A percentile compares a stretch with the other conserved stretches of the same genome.
Evolutionary conservation across 192 early-diverging fungal genomes (phyloP).

Genomic region (Pilobolus umbonatus): DNA sequence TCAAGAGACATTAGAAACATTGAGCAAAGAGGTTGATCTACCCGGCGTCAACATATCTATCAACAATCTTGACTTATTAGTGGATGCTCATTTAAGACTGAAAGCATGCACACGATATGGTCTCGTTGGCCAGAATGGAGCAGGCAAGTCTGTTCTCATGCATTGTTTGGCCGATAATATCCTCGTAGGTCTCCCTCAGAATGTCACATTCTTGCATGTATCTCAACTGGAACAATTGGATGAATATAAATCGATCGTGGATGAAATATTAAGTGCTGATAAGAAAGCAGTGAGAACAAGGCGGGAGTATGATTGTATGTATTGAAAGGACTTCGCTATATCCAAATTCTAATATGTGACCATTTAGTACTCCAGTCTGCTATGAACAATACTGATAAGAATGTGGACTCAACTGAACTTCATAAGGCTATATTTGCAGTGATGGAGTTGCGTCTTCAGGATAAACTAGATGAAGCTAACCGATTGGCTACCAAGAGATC

Average conservation of each 20-base stretch:
- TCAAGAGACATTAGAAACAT: conserved; percentile 69
- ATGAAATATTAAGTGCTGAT: conserved; percentile 63
- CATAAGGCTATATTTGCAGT: conserved; percentile 38
- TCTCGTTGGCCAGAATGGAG: conserved; percentile 73
- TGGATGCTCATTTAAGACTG: conserved; percentile 71
- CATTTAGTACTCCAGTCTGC: conserved; percentile 7
- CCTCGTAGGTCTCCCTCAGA: conserved; percentile 78
- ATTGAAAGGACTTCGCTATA: neutral
- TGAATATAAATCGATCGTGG: conserved; percentile 49
- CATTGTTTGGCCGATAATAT: conserved; percentile 54
- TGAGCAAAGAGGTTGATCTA: conserved; percentile 77
- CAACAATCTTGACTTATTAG: conserved; percentile 62
- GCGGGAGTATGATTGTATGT: conserved; percentile 26
- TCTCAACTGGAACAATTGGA: conserved; percentile 68
- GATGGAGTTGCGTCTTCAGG: conserved; percentile 37
- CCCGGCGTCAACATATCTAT: conserved; percentile 74
- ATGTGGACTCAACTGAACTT: neutral
- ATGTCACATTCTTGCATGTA: conserved; percentile 75
- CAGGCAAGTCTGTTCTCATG: conserved; percentile 70
- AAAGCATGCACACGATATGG: conserved; percentile 76
- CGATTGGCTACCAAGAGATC: conserved; percentile 61
- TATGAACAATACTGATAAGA: neutral
- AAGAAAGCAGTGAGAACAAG: conserved; percentile 43
- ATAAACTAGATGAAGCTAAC: conserved; percentile 41
- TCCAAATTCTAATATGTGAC: neutral